These are phyloP conservation scores for Anthracocystis walkeri DNA, from an alignment of 1,284 basidiomycete species.

Conservation along the genomic window DNA sequence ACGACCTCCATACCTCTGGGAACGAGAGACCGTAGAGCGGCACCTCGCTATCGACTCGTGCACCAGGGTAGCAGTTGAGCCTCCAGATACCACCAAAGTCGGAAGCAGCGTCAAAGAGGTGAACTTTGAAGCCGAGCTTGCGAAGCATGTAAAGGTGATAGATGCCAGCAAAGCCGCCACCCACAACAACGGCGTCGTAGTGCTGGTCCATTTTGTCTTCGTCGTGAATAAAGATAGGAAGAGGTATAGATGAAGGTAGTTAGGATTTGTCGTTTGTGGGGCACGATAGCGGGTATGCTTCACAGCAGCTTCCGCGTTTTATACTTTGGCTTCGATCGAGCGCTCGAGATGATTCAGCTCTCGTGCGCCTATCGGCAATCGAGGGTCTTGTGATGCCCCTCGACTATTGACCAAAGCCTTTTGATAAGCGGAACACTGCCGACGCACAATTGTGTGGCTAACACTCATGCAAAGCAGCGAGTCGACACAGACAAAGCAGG, in stretches of 20 bases:
- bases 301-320: background rate
- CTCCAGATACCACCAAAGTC: constrained; percentile 56
- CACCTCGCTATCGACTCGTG: constrained; percentile 52
- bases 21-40: constrained; percentile 53
- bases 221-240: background rate
- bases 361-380: background rate
- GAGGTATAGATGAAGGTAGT: background rate
- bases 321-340: background rate
- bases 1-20: constrained; percentile 48
- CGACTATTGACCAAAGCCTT: background rate
- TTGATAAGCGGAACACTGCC: constrained; percentile 12
- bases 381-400: background rate
- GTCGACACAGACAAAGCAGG: background rate
- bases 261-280: background rate
- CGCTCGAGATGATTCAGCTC: background rate
- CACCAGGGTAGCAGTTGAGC: constrained; percentile 52
- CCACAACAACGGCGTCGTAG: constrained; percentile 44
- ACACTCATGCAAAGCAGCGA: background rate
- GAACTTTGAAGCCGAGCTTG: constrained; percentile 47
- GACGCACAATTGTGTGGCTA: constrained; percentile 13
- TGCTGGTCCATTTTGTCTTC: constrained; percentile 41
- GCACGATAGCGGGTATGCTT: no score
- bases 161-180: constrained; percentile 54
- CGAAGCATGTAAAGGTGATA: constrained; percentile 44
- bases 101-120: constrained; percentile 49